Percentiles rank a stretch among this genome's conserved stretches.
phyloP scores from a whole-genome alignment of 331 rosid genomes.

The Malus hybrid region DNA sequence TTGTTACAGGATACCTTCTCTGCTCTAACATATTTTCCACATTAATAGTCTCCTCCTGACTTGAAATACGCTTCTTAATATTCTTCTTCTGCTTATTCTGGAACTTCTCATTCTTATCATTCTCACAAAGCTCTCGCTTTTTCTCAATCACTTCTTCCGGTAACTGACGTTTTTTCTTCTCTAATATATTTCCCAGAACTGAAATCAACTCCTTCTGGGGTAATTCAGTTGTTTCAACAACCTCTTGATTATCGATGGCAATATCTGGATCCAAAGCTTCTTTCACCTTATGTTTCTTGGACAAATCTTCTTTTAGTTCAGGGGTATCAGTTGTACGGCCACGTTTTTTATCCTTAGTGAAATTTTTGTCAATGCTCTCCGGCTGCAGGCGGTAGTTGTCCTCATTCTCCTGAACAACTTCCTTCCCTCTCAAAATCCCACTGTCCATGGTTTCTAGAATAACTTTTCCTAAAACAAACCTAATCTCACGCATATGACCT shows the following conservation, averaged over 20 bases:
- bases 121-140: constrained; percentile 7
- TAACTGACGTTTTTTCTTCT: constrained; percentile 1
- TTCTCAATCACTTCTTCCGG: constrained; percentile 19
- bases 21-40: neutral
- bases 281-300: constrained; percentile 35
- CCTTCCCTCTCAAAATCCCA: constrained; percentile 21
- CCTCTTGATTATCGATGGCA: constrained; percentile 3
- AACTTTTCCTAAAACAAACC: constrained; percentile 71
- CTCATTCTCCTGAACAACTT: constrained; percentile 29
- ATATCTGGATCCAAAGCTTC: constrained; percentile 16
- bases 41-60: constrained; percentile 10
- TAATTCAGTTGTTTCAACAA: constrained; percentile 10
- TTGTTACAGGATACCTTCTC: neutral
- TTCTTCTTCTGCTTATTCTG: neutral
- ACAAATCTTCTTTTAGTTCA: constrained; percentile 11
- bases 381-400: constrained; percentile 12
- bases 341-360: constrained; percentile 14
- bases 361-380: constrained; percentile 18
- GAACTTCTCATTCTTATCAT: neutral
- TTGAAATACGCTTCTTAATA: constrained; percentile 7
- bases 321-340: constrained; percentile 1
- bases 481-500: constrained; percentile 45
- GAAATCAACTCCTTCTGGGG: constrained; percentile 12
- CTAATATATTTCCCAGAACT: constrained; percentile 5
- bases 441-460: constrained; percentile 61